Evolutionary conservation across 768 basidiomycete species (phyloP), one percentile per base, ranked within the genome.

Genomic region (Pleurotus platypus): DNA sequence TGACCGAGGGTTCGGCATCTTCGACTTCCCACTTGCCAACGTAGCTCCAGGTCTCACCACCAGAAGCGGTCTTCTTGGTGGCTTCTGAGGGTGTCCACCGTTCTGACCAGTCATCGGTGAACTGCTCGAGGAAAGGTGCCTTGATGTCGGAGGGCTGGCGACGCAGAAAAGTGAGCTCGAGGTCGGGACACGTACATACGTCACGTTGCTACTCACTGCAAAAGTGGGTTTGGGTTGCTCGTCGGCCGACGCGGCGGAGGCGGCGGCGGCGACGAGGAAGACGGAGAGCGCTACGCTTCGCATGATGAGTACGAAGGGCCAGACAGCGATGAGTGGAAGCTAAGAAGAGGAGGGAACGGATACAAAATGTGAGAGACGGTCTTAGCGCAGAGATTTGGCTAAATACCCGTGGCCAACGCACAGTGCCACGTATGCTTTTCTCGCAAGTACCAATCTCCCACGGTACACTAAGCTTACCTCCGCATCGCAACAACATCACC

Each of bases 21-120:
- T 98, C 95, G 66, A 98, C 93, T 63, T 86, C 81, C 97, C 97
- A 99, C 69, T 93, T 84, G 67, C 97, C 97, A 69, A 98, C 94
- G 72, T 98, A 97, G 68, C 89, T 92, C 79, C 94, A 97, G 39
- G 87, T 98, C 80, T 99, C 97, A 62, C 90, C 87, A 61, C 94
- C 92, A 56, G 92, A 92, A 49, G 93, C 89, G 12, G 94, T 96
- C 84, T 96, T 94, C 83, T 98, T 98, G 63, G 94, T 98, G 6
- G 97, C 97, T 70, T 94, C 89, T 4, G 95, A 98, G 38, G 95
- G 87, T 50, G 92, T 94, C 96, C 97, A 99, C 57, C 95, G 90
- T 61, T 89, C 80, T 11, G 86, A 67, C 88, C 94, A 96, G 74
- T 91, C 89, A 49, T 87, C 85, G 15, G 87, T 90, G 81, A 98